Evolutionary conservation across 345 rosid genomes (phyloP), one percentile per base, ranked within the genome.

Genomic region (Abelmoschus esculentus): DNA sequence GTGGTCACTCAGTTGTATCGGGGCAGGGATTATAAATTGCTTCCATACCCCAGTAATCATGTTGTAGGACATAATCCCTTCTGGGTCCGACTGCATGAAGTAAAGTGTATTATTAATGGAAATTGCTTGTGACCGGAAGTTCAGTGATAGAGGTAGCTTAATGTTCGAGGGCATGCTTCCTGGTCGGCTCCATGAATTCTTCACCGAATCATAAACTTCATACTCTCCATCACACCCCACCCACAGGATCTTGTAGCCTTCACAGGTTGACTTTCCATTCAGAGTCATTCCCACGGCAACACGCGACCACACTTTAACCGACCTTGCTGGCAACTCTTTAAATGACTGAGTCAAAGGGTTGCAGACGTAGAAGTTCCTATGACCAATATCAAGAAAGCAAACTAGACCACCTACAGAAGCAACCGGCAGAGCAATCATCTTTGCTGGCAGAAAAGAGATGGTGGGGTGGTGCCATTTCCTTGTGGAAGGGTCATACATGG

Each of bases 321-420:
- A 88, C 75, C 97, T 85, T 56, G 92, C 84, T 0, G 99, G 96
- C 82, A 95, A 79, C 78, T 91, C 99, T 81, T 81, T 87, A 74
- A 82, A 83, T 67, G 96, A 91, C 64, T 73, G 84, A 61, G 89
- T 91, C 63, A 95, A 86, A 42, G 99, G 99, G 82, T 95, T 95
- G 84, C 93, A 85, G 69, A 95, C 85, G 46, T 85, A 91, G 83
- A 95, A 95, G 76, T 88, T 95, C 22, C 89, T 75, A 49, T 91
- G 96, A 65, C 96, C 96, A 52, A 88, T 86, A 78, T 95, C 99
- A 46, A 95, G 87, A 86, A 95, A 90, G 84, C 97, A 95, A 53
- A 95, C 93, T 28, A 95, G 86, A 58, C 99, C 99, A 49, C 99
- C 99, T 0, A 96, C 96, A n/a, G 97, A 90, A 73, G 99, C 93